These are phyloP conservation scores for Ascochyta rabiei DNA, from an alignment of 2,329 filamentous ascomycete genomes.

Conservation along the genomic window DNA sequence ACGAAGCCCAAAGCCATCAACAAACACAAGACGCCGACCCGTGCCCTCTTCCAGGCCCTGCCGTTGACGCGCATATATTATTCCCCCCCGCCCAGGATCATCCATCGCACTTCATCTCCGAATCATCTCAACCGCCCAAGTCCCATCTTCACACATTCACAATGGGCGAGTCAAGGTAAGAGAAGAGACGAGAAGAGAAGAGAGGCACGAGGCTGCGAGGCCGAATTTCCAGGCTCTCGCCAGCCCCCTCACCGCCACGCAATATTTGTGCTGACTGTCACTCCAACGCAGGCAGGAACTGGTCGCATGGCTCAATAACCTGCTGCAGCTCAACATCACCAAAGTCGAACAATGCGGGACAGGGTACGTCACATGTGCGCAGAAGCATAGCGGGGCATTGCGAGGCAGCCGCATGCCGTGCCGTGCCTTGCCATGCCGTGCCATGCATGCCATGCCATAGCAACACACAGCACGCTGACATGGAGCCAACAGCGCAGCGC, in stretches of 20 bases:
- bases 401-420: slow-evolving; percentile 2
- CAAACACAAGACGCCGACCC: slow-evolving; percentile 31
- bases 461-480: slow-evolving; percentile 25
- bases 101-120: slow-evolving; percentile 7
- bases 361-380: slow-evolving; percentile 66
- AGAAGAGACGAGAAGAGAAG: slow-evolving; percentile 24
- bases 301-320: slow-evolving; percentile 94
- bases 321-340: slow-evolving; percentile 95
- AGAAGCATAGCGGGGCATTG: slow-evolving; percentile 5
- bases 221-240: slow-evolving; percentile 24
- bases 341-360: slow-evolving; percentile 99
- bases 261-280: slow-evolving; percentile 28
- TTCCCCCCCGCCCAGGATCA: slow-evolving; percentile 7
- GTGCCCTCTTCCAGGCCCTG: slow-evolving; percentile 9
- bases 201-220: slow-evolving; percentile 17
- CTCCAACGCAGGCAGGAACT: slow-evolving; percentile 79
- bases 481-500: slow-evolving; percentile 71
- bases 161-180: slow-evolving; percentile 70
- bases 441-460: neutral
- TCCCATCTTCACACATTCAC: slow-evolving; percentile 25
- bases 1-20: slow-evolving; percentile 26
- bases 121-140: slow-evolving; percentile 1
- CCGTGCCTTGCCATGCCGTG: neutral
- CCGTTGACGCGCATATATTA: slow-evolving; percentile 7
- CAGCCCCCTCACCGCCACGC: slow-evolving; percentile 26